Conservation (phyloP, 163 green algal species). For the Coccomyxa subellipsoidea region DNA sequence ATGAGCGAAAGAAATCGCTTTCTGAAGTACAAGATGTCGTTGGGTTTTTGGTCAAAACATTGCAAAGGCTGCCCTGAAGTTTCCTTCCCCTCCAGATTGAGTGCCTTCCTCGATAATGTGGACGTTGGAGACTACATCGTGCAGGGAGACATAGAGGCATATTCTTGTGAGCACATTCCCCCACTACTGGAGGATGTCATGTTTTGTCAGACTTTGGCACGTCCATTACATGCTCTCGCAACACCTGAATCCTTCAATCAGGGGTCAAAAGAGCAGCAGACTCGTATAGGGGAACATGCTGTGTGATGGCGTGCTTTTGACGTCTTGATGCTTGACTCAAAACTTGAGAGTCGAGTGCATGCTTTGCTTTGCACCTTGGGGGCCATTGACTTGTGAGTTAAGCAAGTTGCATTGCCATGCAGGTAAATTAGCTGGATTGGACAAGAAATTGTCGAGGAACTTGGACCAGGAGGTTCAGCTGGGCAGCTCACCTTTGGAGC, state of each 20-base stretch:
- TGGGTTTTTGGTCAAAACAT: not conserved
- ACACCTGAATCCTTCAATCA: too few species aligned
- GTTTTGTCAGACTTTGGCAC: not conserved
- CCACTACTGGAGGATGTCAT: not conserved
- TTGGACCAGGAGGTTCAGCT: slow-evolving; percentile 88
- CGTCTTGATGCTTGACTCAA: too few species aligned
- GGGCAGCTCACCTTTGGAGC: slow-evolving; percentile 54
- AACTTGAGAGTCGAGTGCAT: too few species aligned
- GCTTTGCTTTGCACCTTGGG: too few species aligned
- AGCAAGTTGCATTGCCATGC: too few species aligned
- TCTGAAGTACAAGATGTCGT: not conserved
- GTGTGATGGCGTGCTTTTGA: too few species aligned
- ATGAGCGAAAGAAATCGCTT: too few species aligned
- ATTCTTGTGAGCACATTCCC: slow-evolving; percentile 80
- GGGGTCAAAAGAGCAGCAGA: too few species aligned
- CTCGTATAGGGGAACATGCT: too few species aligned
- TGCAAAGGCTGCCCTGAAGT: not conserved
- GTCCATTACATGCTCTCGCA: too few species aligned
- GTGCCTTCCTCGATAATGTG: slow-evolving; percentile 85
- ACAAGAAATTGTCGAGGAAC: slow-evolving; percentile 94
- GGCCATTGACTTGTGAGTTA: too few species aligned
- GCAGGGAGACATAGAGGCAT: slow-evolving; percentile 86
- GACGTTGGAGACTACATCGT: slow-evolving; percentile 92
- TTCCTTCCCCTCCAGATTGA: slow-evolving; percentile 52
- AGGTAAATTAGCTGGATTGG: slow-evolving; percentile 94